These are phyloP conservation scores for Aegilops tauschii DNA, from an alignment of 176 grass and related monocot species.

Conservation along the genomic window DNA sequence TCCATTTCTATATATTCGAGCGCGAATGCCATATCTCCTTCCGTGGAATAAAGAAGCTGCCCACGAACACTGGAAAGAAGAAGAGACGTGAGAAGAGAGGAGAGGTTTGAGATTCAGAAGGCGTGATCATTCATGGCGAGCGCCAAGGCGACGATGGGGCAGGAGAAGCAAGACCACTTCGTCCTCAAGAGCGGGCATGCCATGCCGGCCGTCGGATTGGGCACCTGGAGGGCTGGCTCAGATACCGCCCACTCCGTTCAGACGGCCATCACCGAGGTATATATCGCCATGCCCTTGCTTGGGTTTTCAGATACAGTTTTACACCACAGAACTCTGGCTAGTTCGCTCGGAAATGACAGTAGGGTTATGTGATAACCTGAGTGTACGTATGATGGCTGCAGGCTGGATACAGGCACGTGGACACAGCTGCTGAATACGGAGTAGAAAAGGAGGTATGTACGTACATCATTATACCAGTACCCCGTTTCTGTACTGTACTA, in stretches of 20 bases:
- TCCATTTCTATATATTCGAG: not conserved
- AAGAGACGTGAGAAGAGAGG: not conserved
- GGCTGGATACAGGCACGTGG: conserved; percentile 86
- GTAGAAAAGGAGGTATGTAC: conserved; percentile 60
- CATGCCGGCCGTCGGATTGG: conserved; percentile 56
- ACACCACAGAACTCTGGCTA: not conserved
- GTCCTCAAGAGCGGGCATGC: conserved; percentile 60
- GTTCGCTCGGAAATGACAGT: not conserved
- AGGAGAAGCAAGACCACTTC: conserved; percentile 34
- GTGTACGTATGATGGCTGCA: conserved; percentile 14
- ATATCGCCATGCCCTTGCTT: not conserved
- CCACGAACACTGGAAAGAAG: not conserved
- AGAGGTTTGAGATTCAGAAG: not conserved
- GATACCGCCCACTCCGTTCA: conserved; percentile 38
- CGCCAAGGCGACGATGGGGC: conserved; percentile 36
- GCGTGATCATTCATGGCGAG: conserved; percentile 44
- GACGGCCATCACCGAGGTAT: conserved; percentile 58
- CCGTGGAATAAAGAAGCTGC: not conserved
- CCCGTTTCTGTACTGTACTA: too few species aligned
- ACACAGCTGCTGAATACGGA: conserved; percentile 65
- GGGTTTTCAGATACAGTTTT: not conserved
- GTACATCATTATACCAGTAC: not conserved
- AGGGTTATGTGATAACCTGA: not conserved
- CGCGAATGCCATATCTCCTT: not conserved
- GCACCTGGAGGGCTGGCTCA: conserved; percentile 64